phyloP scores from a whole-genome alignment of 2,329 filamentous ascomycete species.

The Eurotiales sp. region DNA sequence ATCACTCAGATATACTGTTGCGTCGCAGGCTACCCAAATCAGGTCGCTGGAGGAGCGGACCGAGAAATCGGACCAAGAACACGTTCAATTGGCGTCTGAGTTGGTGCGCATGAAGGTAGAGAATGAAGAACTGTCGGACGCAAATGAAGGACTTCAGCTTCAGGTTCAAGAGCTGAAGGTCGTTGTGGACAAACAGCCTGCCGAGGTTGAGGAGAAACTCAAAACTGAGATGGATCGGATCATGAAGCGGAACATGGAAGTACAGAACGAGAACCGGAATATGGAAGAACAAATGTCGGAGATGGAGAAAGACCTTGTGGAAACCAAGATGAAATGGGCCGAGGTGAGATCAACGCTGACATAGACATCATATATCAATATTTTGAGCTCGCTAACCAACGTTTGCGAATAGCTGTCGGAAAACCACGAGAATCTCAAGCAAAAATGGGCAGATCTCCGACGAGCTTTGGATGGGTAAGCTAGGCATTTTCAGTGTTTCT shows the following conservation, averaged over 20 bases:
- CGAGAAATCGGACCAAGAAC: slow-evolving; percentile 83
- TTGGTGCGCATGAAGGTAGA: slow-evolving; percentile 89
- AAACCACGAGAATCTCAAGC: slow-evolving; percentile 65
- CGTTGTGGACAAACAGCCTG: slow-evolving; percentile 84
- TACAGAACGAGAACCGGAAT: slow-evolving; percentile 86
- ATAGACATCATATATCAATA: too few relatives aligned
- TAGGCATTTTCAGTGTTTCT: neutral
- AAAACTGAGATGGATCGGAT: slow-evolving; percentile 83
- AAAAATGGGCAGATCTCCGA: slow-evolving; percentile 72
- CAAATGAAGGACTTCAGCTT: slow-evolving; percentile 81
- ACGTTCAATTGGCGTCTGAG: slow-evolving; percentile 85
- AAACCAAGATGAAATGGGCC: slow-evolving; percentile 91
- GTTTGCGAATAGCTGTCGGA: slow-evolving; percentile 58
- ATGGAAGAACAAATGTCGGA: slow-evolving; percentile 87
- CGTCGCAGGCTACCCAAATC: slow-evolving; percentile 68
- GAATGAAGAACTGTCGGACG: slow-evolving; percentile 82
- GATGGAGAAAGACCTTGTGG: slow-evolving; percentile 87
- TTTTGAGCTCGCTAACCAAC: slow-evolving; percentile 16
- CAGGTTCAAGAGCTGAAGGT: slow-evolving; percentile 81
- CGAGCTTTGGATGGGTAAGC: slow-evolving; percentile 48
- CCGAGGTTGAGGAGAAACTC: slow-evolving; percentile 78
- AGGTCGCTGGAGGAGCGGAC: slow-evolving; percentile 82
- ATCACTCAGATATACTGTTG: slow-evolving; percentile 63
- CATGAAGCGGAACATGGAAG: slow-evolving; percentile 87
- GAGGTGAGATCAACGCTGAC: slow-evolving; percentile 62